A percentile compares a stretch with the other conserved stretches of the same genome.
Evolutionary conservation across 2,329 filamentous ascomycete species (phyloP).

Genomic region (Monilinia aucupariae): DNA sequence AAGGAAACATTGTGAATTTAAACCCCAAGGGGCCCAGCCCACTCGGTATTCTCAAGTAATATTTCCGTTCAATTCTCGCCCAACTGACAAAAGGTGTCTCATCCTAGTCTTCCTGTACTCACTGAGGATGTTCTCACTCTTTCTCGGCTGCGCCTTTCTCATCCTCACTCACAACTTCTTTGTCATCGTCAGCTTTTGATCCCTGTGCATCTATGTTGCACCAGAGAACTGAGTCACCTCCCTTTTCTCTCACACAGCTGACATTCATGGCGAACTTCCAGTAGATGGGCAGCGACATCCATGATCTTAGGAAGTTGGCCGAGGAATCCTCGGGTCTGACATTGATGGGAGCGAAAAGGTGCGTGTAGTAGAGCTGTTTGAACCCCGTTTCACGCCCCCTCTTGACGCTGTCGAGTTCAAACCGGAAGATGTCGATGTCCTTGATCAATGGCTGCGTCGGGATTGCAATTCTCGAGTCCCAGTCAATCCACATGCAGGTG

Average conservation of each 20-base stretch:
- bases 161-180: too few relatives aligned
- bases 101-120: too few relatives aligned
- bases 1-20: not conserved
- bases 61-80: not conserved
- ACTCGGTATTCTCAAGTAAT: not conserved
- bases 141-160: not conserved
- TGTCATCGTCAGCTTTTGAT: too few relatives aligned
- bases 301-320: not conserved
- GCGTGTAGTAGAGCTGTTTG: too few relatives aligned
- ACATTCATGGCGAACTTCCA: not conserved
- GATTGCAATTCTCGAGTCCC: too few relatives aligned
- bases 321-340: not conserved
- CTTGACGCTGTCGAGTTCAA: not conserved
- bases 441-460: not conserved
- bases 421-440: not conserved
- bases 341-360: not conserved
- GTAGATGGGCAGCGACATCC: accelerated
- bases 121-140: too few relatives aligned
- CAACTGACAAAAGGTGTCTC: not conserved
- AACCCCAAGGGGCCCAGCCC: too few relatives aligned
- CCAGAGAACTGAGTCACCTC: not conserved
- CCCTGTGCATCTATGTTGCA: not conserved
- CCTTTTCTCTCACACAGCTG: not conserved
- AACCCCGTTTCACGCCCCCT: not conserved
- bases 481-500: accelerated